Percentiles rank a stretch among this genome's conserved stretches.
phyloP scores from a whole-genome alignment of 345 rosid species.

The Linum trigynum region DNA sequence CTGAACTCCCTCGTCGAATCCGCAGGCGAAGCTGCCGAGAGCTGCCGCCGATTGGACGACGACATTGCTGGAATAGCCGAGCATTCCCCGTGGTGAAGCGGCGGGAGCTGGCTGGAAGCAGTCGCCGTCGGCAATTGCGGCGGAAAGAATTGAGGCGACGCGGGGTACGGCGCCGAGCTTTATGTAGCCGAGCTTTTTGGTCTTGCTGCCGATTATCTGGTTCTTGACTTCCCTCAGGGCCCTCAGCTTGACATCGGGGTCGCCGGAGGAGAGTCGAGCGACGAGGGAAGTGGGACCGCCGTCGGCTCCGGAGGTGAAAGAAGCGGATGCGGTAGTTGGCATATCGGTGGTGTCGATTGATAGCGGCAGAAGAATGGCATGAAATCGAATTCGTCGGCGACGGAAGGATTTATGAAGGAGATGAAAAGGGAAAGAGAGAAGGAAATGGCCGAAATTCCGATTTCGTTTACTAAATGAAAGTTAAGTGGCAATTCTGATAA shows the following conservation, averaged over 20 bases:
- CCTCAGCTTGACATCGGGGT: conserved; percentile 57
- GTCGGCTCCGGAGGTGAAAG: conserved; percentile 35
- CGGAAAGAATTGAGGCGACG: conserved; percentile 47
- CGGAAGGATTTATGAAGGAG: background rate
- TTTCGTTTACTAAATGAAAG: too few relatives aligned
- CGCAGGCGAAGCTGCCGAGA: conserved; percentile 92
- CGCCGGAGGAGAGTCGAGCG: conserved; percentile 50
- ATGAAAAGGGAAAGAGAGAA: background rate
- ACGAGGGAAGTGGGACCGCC: conserved; percentile 47
- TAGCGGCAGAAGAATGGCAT: conserved; percentile 5
- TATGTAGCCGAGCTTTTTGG: conserved; percentile 78
- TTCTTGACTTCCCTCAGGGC: conserved; percentile 83
- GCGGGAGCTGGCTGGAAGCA: conserved; percentile 15
- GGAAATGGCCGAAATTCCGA: too few relatives aligned
- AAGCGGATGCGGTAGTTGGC: conserved; percentile 23
- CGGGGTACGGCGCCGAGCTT: conserved; percentile 73
- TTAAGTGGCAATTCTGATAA: too few relatives aligned
- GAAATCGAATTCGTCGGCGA: conserved; percentile 1
- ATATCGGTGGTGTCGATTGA: background rate
- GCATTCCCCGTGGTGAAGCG: conserved; percentile 16
- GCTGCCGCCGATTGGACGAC: conserved; percentile 80
- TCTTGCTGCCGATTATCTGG: conserved; percentile 86
- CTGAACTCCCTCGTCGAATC: conserved; percentile 74
- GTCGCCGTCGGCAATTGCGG: conserved; percentile 18
- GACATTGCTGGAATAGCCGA: conserved; percentile 22